phyloP scores from a whole-genome alignment of 2,329 filamentous ascomycete genomes.

The Aspergillus fijiensis region DNA sequence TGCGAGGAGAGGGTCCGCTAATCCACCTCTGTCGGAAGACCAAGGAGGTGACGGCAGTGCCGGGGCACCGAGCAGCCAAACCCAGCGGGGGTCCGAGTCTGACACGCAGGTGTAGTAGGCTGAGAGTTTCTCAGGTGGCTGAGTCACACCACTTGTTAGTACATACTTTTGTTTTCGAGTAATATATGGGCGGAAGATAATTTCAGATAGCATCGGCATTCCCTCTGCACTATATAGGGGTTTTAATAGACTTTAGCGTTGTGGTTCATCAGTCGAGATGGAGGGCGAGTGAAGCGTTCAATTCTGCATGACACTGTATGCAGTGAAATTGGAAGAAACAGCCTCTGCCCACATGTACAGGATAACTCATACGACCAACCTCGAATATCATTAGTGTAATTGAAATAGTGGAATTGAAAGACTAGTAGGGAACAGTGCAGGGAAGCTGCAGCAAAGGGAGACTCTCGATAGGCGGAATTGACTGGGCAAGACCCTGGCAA shows the following conservation, averaged over 20 bases:
- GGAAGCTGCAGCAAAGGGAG: background rate
- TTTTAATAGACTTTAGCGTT: slow-evolving; percentile 2
- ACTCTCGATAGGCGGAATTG: slow-evolving; percentile 18
- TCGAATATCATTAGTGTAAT: background rate
- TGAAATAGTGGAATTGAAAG: background rate
- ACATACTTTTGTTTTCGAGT: slow-evolving; percentile 11
- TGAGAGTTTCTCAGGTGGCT: slow-evolving; percentile 3
- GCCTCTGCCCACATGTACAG: background rate
- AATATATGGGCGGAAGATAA: slow-evolving; percentile 2
- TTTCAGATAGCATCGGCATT: slow-evolving; percentile 2
- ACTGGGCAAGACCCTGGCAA: background rate
- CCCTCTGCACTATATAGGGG: background rate
- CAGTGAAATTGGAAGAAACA: background rate
- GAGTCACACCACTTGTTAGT: slow-evolving; percentile 8
- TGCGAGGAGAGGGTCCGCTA: slow-evolving; percentile 4
- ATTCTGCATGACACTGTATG: background rate
- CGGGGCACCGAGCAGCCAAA: slow-evolving; percentile 4
- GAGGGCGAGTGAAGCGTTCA: background rate
- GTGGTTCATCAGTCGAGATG: background rate
- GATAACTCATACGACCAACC: background rate
- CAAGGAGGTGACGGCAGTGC: background rate
- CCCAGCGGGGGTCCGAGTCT: background rate
- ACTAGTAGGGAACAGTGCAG: background rate
- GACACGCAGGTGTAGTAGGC: slow-evolving; percentile 12
- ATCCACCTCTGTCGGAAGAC: background rate